Evolutionary conservation across 805 yeast species (phyloP).

Genomic region (Zygoascus tannicola): DNA sequence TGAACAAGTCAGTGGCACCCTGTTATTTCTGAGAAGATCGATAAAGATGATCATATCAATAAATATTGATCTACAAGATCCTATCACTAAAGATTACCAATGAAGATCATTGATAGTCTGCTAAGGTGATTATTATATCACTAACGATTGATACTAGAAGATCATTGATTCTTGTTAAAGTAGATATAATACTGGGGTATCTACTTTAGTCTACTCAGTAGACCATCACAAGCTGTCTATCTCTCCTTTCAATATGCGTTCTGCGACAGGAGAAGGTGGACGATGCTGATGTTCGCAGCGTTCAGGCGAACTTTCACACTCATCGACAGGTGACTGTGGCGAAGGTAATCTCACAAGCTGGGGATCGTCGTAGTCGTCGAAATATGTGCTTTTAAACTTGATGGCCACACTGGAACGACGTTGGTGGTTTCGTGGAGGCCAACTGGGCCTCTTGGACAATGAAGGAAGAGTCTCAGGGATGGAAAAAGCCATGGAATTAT

Average conservation of each 20-base stretch:
- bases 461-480: background rate
- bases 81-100: too few species aligned
- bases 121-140: too few species aligned
- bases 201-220: too few species aligned
- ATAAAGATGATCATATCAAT: too few species aligned
- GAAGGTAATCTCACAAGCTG: background rate
- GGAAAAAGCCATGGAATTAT: background rate
- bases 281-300: slow-evolving; percentile 18
- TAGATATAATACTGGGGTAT: too few species aligned
- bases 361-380: slow-evolving; percentile 4
- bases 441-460: slow-evolving; percentile 6
- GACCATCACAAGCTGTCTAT: slow-evolving; percentile 17
- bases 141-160: too few species aligned
- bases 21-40: too few species aligned
- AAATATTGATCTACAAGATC: too few species aligned
- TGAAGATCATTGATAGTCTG: too few species aligned
- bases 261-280: slow-evolving; percentile 28
- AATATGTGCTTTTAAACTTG: slow-evolving; percentile 12
- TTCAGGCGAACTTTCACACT: background rate
- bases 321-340: background rate
- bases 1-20: too few species aligned
- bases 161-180: too few species aligned
- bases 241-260: slow-evolving; percentile 29
- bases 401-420: slow-evolving; percentile 23
- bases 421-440: slow-evolving; percentile 23